Percentiles rank a stretch among this genome's conserved stretches.
These are phyloP conservation scores for Plenodomus lindquistii DNA, from an alignment of 2,329 filamentous ascomycete species.

Conservation along the genomic window DNA sequence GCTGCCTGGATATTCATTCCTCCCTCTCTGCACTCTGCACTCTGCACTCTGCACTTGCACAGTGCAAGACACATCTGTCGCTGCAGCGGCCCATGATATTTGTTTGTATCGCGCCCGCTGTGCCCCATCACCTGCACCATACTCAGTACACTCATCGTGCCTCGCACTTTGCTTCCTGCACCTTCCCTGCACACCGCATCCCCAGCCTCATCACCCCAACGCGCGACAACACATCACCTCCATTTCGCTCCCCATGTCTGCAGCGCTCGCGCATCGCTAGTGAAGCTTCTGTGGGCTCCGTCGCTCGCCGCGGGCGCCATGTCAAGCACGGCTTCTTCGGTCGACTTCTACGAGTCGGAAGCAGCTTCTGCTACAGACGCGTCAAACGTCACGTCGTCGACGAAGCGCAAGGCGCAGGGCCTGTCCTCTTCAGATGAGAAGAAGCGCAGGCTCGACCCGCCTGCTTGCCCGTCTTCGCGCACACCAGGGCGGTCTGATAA, in stretches of 20 bases:
- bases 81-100: not conserved
- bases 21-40: not conserved
- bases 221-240: conserved; percentile 7
- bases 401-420: conserved; percentile 44
- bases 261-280: conserved; percentile 26
- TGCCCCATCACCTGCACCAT: not conserved
- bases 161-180: not conserved
- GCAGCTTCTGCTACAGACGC: conserved; percentile 15
- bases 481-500: conserved; percentile 35
- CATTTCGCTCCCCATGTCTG: conserved; percentile 29
- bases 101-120: too few species aligned
- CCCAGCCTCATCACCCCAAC: conserved; percentile 5
- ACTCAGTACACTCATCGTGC: not conserved
- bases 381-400: conserved; percentile 12
- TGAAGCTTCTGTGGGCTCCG: conserved; percentile 39
- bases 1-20: conserved; percentile 10
- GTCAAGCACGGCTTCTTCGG: conserved; percentile 40
- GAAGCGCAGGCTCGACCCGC: conserved; percentile 36
- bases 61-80: not conserved
- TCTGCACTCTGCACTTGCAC: too few species aligned
- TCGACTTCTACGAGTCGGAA: conserved; percentile 43
- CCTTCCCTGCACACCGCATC: conserved; percentile 7
- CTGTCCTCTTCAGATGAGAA: conserved; percentile 29
- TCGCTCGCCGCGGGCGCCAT: conserved; percentile 28
- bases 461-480: conserved; percentile 13